Evolutionary conservation across 164 flowering plant species (phyloP), one percentile per base, ranked within the genome.

Genomic region (Paratinospora sagittata): DNA sequence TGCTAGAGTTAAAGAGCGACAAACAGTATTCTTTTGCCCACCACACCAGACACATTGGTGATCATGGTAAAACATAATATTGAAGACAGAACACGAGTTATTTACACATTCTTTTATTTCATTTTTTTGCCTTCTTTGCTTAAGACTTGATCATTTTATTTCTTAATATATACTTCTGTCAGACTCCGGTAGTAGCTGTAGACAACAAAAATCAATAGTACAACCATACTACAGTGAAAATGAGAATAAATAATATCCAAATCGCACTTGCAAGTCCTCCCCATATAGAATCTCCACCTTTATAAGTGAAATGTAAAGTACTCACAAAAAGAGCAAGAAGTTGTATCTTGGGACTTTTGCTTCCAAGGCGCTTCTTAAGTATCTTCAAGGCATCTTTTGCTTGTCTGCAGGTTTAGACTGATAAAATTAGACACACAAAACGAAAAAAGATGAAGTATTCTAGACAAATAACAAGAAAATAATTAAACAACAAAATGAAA

Each of bases 361-460:
- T 85, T 70, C 86, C 91, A 23, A 96, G 82, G 1, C 89, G 97
- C 88, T 93, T 96, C 89, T 96, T 96, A 67, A 96, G 86, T 79
- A 85, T 79, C 87, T 93, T 96, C 81, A 96, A 33, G 37, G 95
- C 96, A 81, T 93, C 98, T 82, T 91, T 96, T 14, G 95, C 84
- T 85, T 96, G 99, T 84, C 99, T 96, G 85, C 64, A 81, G 45
- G 61, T 58, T 55, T 39, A 71, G 76, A 66, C 30, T 14, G 67
- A 57, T 60, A 73, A 41, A 67, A 17, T 37, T 36, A 43, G 68
- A 57, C 13, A 55, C 5, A 37, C 9, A 49, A 68, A 45, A 62
- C 6, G 0, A 11, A 26, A 39, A 47, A 16, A 10, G 13, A 27
- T 16, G 34, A 30, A 30, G 2, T 30, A 30, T 1, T 30, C 4